Evolutionary conservation across 2,329 filamentous ascomycete species (phyloP), one percentile per base, ranked within the genome.

Genomic region (Alternaria sp.): DNA sequence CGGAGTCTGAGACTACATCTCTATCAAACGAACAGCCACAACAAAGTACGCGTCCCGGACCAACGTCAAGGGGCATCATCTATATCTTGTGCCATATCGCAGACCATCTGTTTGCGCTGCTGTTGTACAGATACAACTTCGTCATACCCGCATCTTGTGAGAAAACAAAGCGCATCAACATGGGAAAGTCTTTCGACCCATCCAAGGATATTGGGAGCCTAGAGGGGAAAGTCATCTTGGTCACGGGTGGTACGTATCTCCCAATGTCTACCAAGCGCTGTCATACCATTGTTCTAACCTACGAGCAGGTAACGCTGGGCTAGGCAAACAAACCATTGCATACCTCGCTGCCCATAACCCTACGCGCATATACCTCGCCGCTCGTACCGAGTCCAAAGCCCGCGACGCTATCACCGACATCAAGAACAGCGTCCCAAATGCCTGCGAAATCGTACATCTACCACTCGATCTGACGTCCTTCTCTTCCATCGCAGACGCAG

Each of bases 241-340:
- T 78, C 14, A 79, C 76, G 9, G 76, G 76, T 40, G 76, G 76
- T 78, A 74, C 22, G 67, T 45, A 46, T 20, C 16, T 22, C 41
- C 9, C n/a, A 8, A 1, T 25, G 8, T 18, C 30, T 8, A 18
- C 28, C 30, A 11, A 30, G 40, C n/a, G 40, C 7, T n/a, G 34
- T n/a, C 16, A 18, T 44, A 16, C 14, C 18, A 27, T 11, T 7
- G 43, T 38, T 38, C 60, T 63, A 36, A 66, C 45, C 40, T 7
- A 25, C 27, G 4, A 4, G 57, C 62, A 79, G 81, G 81, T 56
- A 85, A 83, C 55, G 70, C 76, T 9, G 84, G 84, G 14, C 74
- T 85, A 9, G 83, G 84, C 50, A 81, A 81, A 57, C 79, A 82
- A 67, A 79, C 81, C 27, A 73, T 85, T 38, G 69, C 75, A 40